These are phyloP conservation scores for Nicotiana benthamiana DNA, from an alignment of 257 asterid genomes.

Conservation along the genomic window DNA sequence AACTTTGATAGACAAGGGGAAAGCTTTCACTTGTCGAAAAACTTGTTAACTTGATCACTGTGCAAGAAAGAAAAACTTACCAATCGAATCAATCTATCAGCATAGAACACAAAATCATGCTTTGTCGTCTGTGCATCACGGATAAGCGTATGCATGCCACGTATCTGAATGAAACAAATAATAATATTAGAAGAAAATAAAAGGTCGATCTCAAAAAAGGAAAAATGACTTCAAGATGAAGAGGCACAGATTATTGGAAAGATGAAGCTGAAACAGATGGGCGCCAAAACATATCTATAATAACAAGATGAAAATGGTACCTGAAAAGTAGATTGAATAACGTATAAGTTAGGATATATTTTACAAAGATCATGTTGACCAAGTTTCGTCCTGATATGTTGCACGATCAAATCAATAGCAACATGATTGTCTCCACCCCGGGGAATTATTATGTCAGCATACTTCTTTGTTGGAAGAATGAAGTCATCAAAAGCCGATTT, in stretches of 20 bases:
- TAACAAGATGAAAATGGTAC: conserved; percentile 27
- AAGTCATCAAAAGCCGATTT: conserved; percentile 99
- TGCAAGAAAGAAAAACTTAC: conserved; percentile 31
- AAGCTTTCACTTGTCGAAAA: background rate
- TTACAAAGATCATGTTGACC: conserved; percentile 99
- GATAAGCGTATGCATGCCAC: conserved; percentile 98
- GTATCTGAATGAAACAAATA: conserved; percentile 57
- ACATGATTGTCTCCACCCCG: conserved; percentile 99
- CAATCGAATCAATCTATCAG: conserved; percentile 92
- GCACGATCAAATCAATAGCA: conserved; percentile 97
- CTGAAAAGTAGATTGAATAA: conserved; percentile 98
- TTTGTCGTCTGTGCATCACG: conserved; percentile 92
- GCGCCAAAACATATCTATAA: background rate
- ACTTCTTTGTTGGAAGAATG: conserved; percentile 94
- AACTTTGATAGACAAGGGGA: background rate
- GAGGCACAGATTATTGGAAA: background rate
- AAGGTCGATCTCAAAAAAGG: background rate
- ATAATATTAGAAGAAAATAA: background rate
- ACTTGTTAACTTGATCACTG: background rate
- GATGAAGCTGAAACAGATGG: background rate
- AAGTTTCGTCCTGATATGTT: conserved; percentile 93
- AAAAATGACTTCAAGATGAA: background rate
- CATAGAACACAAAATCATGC: conserved; percentile 87
- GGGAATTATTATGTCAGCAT: conserved; percentile 96
- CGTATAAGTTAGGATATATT: conserved; percentile 87